These are phyloP conservation scores for Cetraspora pellucida DNA, from an alignment of 192 early-diverging fungal genomes.

Conservation along the genomic window DNA sequence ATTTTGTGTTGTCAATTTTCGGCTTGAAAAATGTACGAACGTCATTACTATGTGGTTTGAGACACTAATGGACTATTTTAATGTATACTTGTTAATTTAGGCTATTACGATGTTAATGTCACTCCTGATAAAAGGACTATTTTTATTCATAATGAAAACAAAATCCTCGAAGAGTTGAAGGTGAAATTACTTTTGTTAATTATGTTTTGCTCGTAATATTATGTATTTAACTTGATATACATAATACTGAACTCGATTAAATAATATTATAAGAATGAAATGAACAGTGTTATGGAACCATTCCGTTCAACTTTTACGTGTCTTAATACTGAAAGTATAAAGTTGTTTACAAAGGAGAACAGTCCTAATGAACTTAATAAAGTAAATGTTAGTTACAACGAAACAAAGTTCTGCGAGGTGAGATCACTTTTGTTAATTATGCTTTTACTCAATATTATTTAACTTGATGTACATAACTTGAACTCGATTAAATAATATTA, in stretches of 20 bases:
- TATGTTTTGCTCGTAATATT: not conserved
- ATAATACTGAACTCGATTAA: too few species aligned
- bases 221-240: not conserved
- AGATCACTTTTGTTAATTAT: too few species aligned
- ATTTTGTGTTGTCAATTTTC: constrained; percentile 70
- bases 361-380: not conserved
- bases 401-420: not conserved
- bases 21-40: constrained; percentile 51
- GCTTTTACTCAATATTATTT: not conserved
- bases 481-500: not conserved
- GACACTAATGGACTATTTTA: not conserved
- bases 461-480: too few species aligned
- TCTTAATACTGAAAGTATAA: constrained; percentile 13
- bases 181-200: constrained; percentile 27
- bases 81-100: constrained; percentile 36
- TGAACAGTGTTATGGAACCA: constrained; percentile 59
- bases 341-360: not conserved
- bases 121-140: constrained; percentile 94
- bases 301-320: constrained; percentile 54
- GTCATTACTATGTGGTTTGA: constrained; percentile 15
- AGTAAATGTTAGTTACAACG: not conserved
- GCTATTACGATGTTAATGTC: constrained; percentile 86
- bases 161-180: constrained; percentile 53
- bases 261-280: constrained; percentile 38
- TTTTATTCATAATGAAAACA: constrained; percentile 77